These are phyloP conservation scores for Lupinus albus DNA, from an alignment of 306 rosid species.

Conservation along the genomic window DNA sequence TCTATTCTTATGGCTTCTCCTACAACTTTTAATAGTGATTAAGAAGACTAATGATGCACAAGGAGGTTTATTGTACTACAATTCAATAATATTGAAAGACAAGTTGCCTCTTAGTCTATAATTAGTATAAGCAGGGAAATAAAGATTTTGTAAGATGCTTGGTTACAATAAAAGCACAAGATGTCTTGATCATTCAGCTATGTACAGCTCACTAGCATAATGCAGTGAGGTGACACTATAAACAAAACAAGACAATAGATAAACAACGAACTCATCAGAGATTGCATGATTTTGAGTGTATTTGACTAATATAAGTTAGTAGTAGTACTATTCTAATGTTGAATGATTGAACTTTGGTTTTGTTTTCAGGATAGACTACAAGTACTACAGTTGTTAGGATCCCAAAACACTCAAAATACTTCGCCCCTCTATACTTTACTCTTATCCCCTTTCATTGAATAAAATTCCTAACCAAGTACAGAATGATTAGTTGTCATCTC, in stretches of 20 bases:
- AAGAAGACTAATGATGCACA: background rate
- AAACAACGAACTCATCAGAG: background rate
- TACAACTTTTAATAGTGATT: background rate
- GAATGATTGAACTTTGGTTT: slow-evolving; percentile 16
- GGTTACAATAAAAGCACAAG: slow-evolving; percentile 16
- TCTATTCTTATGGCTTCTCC: background rate
- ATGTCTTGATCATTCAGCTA: slow-evolving; percentile 8
- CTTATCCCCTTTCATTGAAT: slow-evolving; percentile 9
- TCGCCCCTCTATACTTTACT: background rate
- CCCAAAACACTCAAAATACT: slow-evolving; percentile 28
- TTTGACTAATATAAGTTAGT: background rate
- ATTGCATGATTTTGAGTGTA: background rate
- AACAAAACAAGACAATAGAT: slow-evolving; percentile 21
- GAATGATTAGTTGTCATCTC: slow-evolving; percentile 38
- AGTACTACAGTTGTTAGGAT: slow-evolving; percentile 19
- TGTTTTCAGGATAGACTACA: background rate
- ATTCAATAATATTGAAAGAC: background rate
- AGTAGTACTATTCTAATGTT: background rate
- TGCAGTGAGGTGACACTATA: slow-evolving; percentile 13
- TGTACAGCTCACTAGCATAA: slow-evolving; percentile 31
- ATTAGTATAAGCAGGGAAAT: background rate
- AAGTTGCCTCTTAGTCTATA: background rate
- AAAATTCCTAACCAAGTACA: background rate
- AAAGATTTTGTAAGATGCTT: background rate
- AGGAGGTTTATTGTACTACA: background rate